phyloP scores from a whole-genome alignment of 305 asterid species.

The Fraxinus greggii region DNA sequence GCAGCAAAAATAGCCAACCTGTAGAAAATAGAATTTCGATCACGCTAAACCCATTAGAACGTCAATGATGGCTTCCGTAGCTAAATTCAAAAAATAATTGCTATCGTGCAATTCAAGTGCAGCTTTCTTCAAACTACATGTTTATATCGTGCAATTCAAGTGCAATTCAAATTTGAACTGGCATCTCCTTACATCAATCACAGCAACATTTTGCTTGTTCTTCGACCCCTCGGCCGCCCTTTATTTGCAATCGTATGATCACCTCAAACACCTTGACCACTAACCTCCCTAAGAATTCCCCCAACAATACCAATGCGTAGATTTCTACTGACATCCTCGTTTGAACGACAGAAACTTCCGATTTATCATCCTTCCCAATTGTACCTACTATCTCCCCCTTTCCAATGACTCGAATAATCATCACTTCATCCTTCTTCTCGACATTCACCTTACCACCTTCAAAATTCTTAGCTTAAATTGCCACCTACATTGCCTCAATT shows the following conservation, averaged over 20 bases:
- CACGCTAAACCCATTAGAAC: neutral
- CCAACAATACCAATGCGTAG: neutral
- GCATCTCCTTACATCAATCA: slow-evolving; percentile 7
- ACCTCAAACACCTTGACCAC: slow-evolving; percentile 16
- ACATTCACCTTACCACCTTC: slow-evolving; percentile 1
- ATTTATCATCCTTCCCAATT: neutral
- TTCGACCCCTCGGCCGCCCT: neutral
- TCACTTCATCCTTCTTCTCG: neutral
- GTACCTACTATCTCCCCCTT: neutral
- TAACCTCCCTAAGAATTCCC: neutral
- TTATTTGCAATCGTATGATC: neutral
- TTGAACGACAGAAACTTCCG: neutral
- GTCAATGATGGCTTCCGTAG: neutral
- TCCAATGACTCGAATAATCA: neutral
- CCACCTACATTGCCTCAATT: slow-evolving; percentile 15
- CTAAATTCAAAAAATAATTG: neutral
- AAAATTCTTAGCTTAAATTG: neutral
- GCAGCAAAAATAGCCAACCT: slow-evolving; percentile 71
- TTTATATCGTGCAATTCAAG: neutral
- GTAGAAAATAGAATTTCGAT: slow-evolving; percentile 7
- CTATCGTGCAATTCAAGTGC: neutral
- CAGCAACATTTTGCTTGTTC: neutral
- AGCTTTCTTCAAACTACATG: neutral
- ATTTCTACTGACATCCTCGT: neutral
- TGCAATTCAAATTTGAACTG: neutral